Evolutionary conservation across 108 stramenopile species (phyloP).

Genomic region (Cyclotella choctawhatcheeana): DNA sequence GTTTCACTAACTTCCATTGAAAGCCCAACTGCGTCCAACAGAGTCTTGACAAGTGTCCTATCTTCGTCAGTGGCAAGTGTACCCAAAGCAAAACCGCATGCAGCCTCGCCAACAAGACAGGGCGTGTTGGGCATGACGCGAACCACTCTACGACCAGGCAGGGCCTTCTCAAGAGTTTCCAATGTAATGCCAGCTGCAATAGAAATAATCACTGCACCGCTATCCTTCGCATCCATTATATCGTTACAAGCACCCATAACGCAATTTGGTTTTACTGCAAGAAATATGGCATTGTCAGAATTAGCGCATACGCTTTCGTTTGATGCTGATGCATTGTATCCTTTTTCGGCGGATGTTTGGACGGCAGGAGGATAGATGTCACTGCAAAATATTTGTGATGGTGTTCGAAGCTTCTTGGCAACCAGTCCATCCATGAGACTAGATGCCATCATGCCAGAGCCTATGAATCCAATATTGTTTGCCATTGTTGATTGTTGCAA

Average conservation of each 20-base stretch:
- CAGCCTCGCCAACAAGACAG: slow-evolving; percentile 88
- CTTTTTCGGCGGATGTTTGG: slow-evolving; percentile 61
- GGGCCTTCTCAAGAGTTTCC: slow-evolving; percentile 59
- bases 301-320: slow-evolving; percentile 66
- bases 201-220: slow-evolving; percentile 68
- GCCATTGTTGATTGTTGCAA: no score
- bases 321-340: slow-evolving; percentile 57
- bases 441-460: slow-evolving; percentile 88
- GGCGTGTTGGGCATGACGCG: slow-evolving; percentile 98
- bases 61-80: slow-evolving; percentile 72
- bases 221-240: slow-evolving; percentile 19
- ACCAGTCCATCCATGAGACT: slow-evolving; percentile 79
- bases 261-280: slow-evolving; percentile 83
- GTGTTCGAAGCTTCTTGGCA: slow-evolving; percentile 53
- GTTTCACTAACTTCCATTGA: slow-evolving; percentile 84
- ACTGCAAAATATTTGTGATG: slow-evolving; percentile 63
- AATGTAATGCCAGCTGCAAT: slow-evolving; percentile 92
- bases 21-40: slow-evolving; percentile 84
- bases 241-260: slow-evolving; percentile 63
- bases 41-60: slow-evolving; percentile 62
- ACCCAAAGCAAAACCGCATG: slow-evolving; percentile 84
- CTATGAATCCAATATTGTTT: slow-evolving; percentile 88
- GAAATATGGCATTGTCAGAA: slow-evolving; percentile 68
- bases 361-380: slow-evolving; percentile 68
- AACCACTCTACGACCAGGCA: slow-evolving; percentile 76